Evolutionary conservation across 1,284 basidiomycete genomes (phyloP).

Genomic region (Thelephora terrestris): DNA sequence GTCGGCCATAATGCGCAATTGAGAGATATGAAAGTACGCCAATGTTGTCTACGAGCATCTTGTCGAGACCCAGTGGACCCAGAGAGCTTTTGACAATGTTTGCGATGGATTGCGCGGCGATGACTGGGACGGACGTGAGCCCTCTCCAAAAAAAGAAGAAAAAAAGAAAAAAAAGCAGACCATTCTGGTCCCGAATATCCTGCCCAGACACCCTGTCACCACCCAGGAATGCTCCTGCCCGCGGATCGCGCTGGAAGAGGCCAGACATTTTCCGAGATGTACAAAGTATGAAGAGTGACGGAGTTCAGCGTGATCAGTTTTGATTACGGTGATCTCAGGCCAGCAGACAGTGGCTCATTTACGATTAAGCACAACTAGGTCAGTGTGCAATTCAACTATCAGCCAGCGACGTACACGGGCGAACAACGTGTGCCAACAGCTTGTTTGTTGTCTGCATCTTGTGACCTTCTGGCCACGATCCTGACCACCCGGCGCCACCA

Average conservation of each 20-base stretch:
- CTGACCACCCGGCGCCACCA: too few relatives aligned
- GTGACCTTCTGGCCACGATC: too few relatives aligned
- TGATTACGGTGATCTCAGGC: too few relatives aligned
- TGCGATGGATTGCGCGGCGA: slow-evolving; percentile 93
- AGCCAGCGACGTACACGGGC: not conserved
- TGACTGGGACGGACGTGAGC: slow-evolving; percentile 41
- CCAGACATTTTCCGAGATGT: slow-evolving; percentile 1
- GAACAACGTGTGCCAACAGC: not conserved
- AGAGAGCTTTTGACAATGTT: slow-evolving; percentile 97
- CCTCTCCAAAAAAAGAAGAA: not conserved
- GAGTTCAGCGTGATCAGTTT: too few relatives aligned
- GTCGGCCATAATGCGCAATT: not conserved
- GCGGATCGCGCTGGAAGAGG: slow-evolving; percentile 82
- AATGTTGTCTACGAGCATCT: slow-evolving; percentile 99
- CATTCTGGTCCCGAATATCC: slow-evolving; percentile 96
- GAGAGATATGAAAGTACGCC: slow-evolving; percentile 49
- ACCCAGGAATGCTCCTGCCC: slow-evolving; percentile 85
- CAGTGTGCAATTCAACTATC: not conserved
- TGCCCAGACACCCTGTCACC: slow-evolving; percentile 91
- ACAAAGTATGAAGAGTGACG: not conserved
- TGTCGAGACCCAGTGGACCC: slow-evolving; percentile 91
- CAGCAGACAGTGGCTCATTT: not conserved
- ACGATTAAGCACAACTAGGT: not conserved
- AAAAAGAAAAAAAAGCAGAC: slow-evolving; percentile 32
- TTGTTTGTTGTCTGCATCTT: not conserved